Conservation (phyloP, 129 eudicot genomes). For the Flaveria trinervia region DNA sequence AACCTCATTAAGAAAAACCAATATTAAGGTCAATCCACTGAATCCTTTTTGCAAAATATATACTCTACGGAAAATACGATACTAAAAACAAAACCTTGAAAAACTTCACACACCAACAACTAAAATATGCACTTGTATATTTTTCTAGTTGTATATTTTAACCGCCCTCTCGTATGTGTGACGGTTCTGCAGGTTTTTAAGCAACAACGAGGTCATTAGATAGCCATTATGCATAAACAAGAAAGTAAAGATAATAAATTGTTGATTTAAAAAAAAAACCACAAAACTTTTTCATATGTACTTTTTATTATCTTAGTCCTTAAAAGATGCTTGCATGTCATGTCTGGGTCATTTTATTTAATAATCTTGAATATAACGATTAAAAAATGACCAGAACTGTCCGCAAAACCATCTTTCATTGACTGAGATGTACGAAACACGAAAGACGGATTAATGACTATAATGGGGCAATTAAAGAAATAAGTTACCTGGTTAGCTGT, state of each 20-base stretch:
- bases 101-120: conserved; percentile 28
- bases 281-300: not conserved
- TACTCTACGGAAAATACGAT: conserved; percentile 22
- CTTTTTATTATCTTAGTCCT: not conserved
- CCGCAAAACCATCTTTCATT: not conserved
- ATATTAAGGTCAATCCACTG: conserved; percentile 13
- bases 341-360: not conserved
- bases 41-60: conserved; percentile 6
- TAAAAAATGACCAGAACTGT: not conserved
- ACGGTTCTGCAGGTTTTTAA: conserved; percentile 72
- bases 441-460: not conserved
- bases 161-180: conserved; percentile 93
- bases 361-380: not conserved
- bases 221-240: not conserved
- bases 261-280: not conserved
- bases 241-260: not conserved
- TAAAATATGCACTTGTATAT: conserved; percentile 1
- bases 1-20: not conserved
- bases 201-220: conserved; percentile 1
- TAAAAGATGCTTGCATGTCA: not conserved
- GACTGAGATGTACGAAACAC: not conserved
- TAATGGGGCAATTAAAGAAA: not conserved
- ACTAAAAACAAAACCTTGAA: conserved; percentile 33
- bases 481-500: conserved; percentile 69
- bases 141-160: conserved; percentile 78